These are phyloP conservation scores for Pseudogymnoascus sp. DNA, from an alignment of 2,329 filamentous ascomycete genomes.

Conservation along the genomic window DNA sequence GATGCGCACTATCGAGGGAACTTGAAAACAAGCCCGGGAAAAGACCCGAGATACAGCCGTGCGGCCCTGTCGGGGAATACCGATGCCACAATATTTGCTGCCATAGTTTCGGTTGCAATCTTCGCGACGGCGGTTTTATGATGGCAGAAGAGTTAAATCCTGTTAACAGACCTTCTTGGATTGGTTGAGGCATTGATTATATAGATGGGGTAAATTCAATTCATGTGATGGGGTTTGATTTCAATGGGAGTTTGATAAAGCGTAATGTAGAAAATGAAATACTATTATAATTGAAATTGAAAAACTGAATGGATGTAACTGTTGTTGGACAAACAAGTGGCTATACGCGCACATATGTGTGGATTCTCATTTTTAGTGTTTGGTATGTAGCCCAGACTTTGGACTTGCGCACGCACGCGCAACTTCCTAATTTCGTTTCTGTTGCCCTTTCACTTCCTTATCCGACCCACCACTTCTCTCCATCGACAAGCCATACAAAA, in stretches of 20 bases:
- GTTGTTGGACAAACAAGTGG: background rate
- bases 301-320: background rate
- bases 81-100: background rate
- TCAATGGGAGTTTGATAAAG: background rate
- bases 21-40: too few relatives aligned
- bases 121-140: too few relatives aligned
- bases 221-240: background rate
- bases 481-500: background rate
- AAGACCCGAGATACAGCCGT: background rate
- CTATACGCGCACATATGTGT: background rate
- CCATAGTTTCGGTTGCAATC: background rate
- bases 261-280: background rate
- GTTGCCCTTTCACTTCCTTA: background rate
- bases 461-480: background rate
- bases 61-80: background rate
- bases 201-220: background rate
- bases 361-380: background rate
- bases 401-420: background rate
- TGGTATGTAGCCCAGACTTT: background rate
- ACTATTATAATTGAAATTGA: background rate
- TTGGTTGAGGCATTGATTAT: background rate
- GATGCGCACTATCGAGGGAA: background rate
- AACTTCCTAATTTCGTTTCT: background rate
- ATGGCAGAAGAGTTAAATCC: background rate
- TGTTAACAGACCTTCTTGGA: background rate